Evolutionary conservation across 495 filamentous ascomycete genomes (phyloP).

Genomic region (Aspergillus sparsus): DNA sequence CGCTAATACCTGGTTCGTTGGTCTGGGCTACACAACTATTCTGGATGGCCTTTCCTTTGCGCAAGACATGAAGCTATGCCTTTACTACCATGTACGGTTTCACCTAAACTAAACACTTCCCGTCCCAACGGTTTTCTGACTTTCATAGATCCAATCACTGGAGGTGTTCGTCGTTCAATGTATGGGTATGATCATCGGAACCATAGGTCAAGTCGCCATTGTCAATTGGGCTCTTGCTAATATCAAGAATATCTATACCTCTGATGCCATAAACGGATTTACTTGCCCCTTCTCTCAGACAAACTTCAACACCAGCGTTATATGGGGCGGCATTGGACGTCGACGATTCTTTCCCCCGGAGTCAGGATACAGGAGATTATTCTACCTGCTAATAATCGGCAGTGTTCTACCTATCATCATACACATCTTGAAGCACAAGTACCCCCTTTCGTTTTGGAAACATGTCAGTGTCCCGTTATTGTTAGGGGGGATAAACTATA

Average conservation of each 20-base stretch:
- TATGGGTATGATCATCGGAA: constrained; percentile 62
- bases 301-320: constrained; percentile 80
- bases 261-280: constrained; percentile 75
- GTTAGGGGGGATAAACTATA: constrained; percentile 33
- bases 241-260: constrained; percentile 74
- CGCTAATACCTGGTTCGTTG: constrained; percentile 81
- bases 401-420: constrained; percentile 67
- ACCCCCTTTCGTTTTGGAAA: constrained; percentile 31
- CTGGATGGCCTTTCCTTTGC: constrained; percentile 86
- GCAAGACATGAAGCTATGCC: constrained; percentile 80
- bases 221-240: constrained; percentile 82
- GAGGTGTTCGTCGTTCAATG: constrained; percentile 70
- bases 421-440: constrained; percentile 55
- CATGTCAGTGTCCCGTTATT: constrained; percentile 33
- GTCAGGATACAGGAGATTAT: constrained; percentile 54
- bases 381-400: constrained; percentile 77
- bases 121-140: background rate
- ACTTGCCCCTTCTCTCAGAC: constrained; percentile 82
- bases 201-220: constrained; percentile 69
- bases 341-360: constrained; percentile 53
- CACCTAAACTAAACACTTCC: no score
- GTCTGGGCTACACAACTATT: constrained; percentile 72
- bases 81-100: constrained; percentile 69
- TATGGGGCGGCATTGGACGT: constrained; percentile 88
- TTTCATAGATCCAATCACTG: constrained; percentile 64